Evolutionary conservation across 768 basidiomycete genomes (phyloP).

Genomic region (Leccinellum luteum): DNA sequence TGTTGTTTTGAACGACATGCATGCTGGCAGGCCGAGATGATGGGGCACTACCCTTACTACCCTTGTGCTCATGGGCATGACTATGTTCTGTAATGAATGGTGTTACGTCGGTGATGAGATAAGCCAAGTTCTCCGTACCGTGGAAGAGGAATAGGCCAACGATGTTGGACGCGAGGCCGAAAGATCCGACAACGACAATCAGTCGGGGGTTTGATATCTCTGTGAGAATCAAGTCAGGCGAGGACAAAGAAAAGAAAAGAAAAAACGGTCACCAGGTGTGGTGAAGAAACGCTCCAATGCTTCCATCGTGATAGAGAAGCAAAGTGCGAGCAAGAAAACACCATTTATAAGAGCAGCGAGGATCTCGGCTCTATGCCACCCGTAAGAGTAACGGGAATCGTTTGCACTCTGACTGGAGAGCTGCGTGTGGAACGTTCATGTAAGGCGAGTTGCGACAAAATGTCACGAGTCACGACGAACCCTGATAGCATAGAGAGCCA

Average conservation of each 20-base stretch:
- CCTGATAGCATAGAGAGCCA: constrained; percentile 94
- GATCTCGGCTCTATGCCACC: constrained; percentile 99
- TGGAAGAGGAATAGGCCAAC: constrained; percentile 94
- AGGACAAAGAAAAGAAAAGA: constrained; percentile 3
- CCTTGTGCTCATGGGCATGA: constrained; percentile 51
- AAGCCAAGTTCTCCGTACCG: constrained; percentile 46
- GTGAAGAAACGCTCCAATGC: constrained; percentile 89
- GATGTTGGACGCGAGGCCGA: constrained; percentile 89
- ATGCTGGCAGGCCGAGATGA: constrained; percentile 42
- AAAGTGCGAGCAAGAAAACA: constrained; percentile 93
- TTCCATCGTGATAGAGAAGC: constrained; percentile 93
- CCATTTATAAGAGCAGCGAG: constrained; percentile 94
- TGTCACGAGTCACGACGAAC: constrained; percentile 30
- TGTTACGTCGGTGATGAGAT: constrained; percentile 7
- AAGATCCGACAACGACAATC: constrained; percentile 84
- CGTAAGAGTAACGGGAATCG: constrained; percentile 87
- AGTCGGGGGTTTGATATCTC: constrained; percentile 89
- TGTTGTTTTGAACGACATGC: constrained; percentile 10
- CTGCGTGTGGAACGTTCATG: constrained; percentile 36
- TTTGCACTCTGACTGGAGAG: constrained; percentile 57
- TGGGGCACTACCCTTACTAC: constrained; percentile 36
- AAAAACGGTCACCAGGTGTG: constrained; percentile 55
- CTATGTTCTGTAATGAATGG: constrained; percentile 52
- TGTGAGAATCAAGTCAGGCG: constrained; percentile 29
- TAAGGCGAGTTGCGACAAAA: constrained; percentile 7